Evolutionary conservation across 2,329 filamentous ascomycete genomes (phyloP).

Genomic region (Cyclaneusma minus): DNA sequence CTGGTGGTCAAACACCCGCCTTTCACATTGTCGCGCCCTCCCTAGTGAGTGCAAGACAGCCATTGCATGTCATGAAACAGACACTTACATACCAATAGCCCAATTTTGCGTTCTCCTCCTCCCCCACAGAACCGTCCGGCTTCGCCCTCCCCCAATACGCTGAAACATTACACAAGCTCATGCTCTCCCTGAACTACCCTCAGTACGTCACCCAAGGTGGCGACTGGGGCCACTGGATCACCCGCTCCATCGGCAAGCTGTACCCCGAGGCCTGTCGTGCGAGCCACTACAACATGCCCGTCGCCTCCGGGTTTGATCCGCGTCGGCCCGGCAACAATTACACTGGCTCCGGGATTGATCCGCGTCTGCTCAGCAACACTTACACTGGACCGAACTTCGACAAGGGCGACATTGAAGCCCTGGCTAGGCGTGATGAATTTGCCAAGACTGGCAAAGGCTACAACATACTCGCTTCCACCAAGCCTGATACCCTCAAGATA

Average conservation of each 20-base stretch:
- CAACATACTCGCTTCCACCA: conserved; percentile 33
- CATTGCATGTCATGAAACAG: too few species aligned
- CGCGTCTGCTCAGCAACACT: too few species aligned
- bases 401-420: conserved; percentile 23
- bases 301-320: too few species aligned
- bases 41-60: too few species aligned
- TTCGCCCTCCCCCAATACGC: conserved; percentile 46
- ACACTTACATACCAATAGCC: not conserved
- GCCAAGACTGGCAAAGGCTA: conserved; percentile 22
- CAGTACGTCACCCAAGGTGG: conserved; percentile 50
- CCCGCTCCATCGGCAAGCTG: conserved; percentile 40
- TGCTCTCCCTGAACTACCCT: conserved; percentile 50
- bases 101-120: too few species aligned
- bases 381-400: too few species aligned
- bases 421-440: conserved; percentile 22
- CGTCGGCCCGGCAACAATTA: conserved; percentile 30
- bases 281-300: conserved; percentile 46
- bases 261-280: conserved; percentile 43
- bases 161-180: conserved; percentile 50
- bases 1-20: conserved; percentile 18
- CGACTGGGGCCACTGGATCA: conserved; percentile 56
- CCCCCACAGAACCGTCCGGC: conserved; percentile 24
- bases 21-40: conserved; percentile 44
- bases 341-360: conserved; percentile 40
- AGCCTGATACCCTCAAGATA: conserved; percentile 56